Conservation (phyloP, 2,329 filamentous ascomycete species). For the Triangularia setosa region DNA sequence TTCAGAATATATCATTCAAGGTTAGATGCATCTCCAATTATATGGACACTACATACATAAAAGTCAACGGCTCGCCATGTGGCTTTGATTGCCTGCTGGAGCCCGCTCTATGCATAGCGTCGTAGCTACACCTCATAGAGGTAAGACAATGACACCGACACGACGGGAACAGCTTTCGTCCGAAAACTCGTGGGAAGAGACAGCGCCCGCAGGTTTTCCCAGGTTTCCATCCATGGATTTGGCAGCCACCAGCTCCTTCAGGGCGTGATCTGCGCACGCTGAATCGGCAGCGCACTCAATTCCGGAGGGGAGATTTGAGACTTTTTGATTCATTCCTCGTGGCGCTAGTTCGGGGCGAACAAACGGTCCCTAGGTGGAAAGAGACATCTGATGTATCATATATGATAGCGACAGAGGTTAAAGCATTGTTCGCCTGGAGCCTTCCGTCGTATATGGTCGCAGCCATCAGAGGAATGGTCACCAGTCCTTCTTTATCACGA, state of each 20-base stretch:
- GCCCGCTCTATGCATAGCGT: background rate
- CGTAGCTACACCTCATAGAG: background rate
- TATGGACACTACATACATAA: background rate
- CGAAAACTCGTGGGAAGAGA: constrained; percentile 2
- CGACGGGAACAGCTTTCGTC: background rate
- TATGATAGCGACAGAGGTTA: background rate
- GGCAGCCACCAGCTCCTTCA: constrained; percentile 2
- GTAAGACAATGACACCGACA: constrained; percentile 4
- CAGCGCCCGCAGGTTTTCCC: too few relatives aligned
- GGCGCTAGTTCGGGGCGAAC: background rate
- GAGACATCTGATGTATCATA: background rate
- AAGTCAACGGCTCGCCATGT: constrained; percentile 14
- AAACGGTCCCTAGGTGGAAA: background rate
- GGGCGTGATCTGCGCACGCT: constrained; percentile 19
- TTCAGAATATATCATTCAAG: too few relatives aligned
- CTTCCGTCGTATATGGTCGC: background rate
- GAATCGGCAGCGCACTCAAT: constrained; percentile 10
- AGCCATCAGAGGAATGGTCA: background rate
- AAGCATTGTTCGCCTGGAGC: constrained; percentile 1
- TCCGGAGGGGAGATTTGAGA: background rate
- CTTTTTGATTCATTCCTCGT: background rate
- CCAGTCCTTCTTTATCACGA: constrained; percentile 6
- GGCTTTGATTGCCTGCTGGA: constrained; percentile 14
- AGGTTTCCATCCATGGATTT: constrained; percentile 8
- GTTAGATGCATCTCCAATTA: too few relatives aligned